Evolutionary conservation across 2,329 filamentous ascomycete genomes (phyloP).

Genomic region (Fusarium sp.): DNA sequence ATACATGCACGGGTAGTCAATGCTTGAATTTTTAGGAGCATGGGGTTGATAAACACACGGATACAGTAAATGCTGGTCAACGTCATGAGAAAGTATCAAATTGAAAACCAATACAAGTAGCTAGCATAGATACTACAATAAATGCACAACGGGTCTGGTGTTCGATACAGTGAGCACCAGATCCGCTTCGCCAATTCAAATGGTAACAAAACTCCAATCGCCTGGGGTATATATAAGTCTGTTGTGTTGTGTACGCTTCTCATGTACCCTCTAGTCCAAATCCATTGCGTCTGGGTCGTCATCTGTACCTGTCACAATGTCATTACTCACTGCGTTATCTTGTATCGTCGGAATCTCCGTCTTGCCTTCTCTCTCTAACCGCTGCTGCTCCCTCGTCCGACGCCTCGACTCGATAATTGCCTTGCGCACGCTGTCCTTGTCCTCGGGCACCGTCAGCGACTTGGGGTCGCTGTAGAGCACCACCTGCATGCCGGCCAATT

Average conservation of each 20-base stretch:
- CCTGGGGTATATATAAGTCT: constrained; percentile 45
- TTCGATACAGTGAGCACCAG: constrained; percentile 7
- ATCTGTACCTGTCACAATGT: constrained; percentile 31
- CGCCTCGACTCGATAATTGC: constrained; percentile 86
- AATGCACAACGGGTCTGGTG: constrained; percentile 11
- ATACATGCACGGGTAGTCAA: neutral
- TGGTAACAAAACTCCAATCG: constrained; percentile 45
- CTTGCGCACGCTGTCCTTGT: constrained; percentile 83
- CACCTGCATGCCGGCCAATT: constrained; percentile 76
- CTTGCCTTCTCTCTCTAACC: constrained; percentile 55
- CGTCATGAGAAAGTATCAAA: constrained; percentile 25
- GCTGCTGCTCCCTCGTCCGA: constrained; percentile 74
- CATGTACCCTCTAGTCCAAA: constrained; percentile 62
- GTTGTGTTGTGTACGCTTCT: constrained; percentile 7
- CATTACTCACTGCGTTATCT: constrained; percentile 25
- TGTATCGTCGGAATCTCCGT: constrained; percentile 15
- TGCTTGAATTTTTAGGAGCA: constrained; percentile 13
- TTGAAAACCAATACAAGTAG: constrained; percentile 27
- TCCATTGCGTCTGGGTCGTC: constrained; percentile 78
- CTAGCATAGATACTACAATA: constrained; percentile 35
- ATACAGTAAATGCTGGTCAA: constrained; percentile 13
- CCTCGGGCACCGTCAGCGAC: constrained; percentile 81
- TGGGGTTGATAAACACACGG: constrained; percentile 6
- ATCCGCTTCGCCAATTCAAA: constrained; percentile 9
- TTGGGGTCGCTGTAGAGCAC: constrained; percentile 88